A percentile compares a stretch with the other conserved stretches of the same genome.
These are phyloP conservation scores for Talaromyces funiculosus DNA, from an alignment of 2,329 filamentous ascomycete genomes.

Conservation along the genomic window DNA sequence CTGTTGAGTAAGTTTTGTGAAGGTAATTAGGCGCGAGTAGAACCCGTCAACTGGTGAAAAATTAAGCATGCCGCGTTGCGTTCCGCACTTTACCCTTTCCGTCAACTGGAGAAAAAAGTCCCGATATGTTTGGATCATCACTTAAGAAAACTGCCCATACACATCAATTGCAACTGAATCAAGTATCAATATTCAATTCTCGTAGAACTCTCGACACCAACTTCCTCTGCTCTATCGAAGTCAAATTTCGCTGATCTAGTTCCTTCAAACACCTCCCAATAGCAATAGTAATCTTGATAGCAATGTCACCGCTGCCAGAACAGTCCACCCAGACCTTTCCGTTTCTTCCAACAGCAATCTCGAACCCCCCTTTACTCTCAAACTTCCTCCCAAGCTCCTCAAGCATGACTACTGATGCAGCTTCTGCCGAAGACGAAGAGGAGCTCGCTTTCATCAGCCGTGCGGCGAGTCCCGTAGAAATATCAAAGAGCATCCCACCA, in stretches of 20 bases:
- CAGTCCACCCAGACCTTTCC: slow-evolving; percentile 89
- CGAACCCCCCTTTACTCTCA: slow-evolving; percentile 59
- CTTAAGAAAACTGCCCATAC: neutral
- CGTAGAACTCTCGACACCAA: slow-evolving; percentile 39
- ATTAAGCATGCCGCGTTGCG: neutral
- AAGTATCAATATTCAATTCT: slow-evolving; percentile 35
- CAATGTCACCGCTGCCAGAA: slow-evolving; percentile 48
- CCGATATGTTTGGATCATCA: neutral
- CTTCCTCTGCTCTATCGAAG: slow-evolving; percentile 42
- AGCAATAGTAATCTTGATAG: slow-evolving; percentile 62
- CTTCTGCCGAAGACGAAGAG: slow-evolving; percentile 35
- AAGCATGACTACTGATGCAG: slow-evolving; percentile 65
- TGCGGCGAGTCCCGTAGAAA: slow-evolving; percentile 77
- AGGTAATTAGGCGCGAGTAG: neutral
- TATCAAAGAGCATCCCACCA: slow-evolving; percentile 78
- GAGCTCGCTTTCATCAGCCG: slow-evolving; percentile 53
- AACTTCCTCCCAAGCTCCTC: slow-evolving; percentile 77
- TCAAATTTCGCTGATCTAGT: slow-evolving; percentile 59
- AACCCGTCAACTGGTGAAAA: neutral
- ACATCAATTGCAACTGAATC: slow-evolving; percentile 6
- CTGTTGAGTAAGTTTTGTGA: neutral
- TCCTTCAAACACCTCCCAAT: slow-evolving; percentile 74
- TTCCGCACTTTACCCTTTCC: slow-evolving; percentile 3
- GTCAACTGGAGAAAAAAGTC: neutral
- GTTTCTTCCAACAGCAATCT: slow-evolving; percentile 89